Evolutionary conservation across 306 rosid genomes (phyloP), one percentile per base, ranked within the genome.

Genomic region (Cyamopsis tetragonoloba): DNA sequence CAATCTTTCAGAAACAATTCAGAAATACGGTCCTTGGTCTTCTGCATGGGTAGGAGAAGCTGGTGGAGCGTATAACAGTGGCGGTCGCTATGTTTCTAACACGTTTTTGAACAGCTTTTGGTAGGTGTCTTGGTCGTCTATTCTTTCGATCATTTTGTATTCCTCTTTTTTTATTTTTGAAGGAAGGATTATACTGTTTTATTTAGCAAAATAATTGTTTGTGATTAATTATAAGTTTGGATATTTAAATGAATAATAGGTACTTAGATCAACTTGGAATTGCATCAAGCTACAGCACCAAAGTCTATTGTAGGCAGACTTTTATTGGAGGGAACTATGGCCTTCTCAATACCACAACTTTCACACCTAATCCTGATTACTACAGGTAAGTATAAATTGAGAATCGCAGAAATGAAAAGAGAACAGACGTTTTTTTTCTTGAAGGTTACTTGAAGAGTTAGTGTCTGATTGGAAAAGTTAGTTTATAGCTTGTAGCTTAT

Each of bases 181-280:
- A 51, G 4, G 34, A 68, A 30, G 23, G 34, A 41, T 41, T 54
- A 3, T 57, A 22, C 18, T 59, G 6, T 7, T 51, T 28, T 31
- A 48, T 58, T 22, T 43, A 7, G 54, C 27, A 35, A 46, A 63
- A 49, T n/a, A 28, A 30, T 61, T 65, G 11, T 31, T 4, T 15
- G 47, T 77, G 42, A 70, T 69, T 61, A 24, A 48, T 44, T 43
- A 2, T 41, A 57, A 50, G 13, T 63, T 73, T 2, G 47, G 35
- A 57, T 73, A 38, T 71, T 55, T 57, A 20, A 61, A 61, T 56
- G 55, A 42, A 30, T 68, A 28, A 17, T 68, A 93, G 99, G 99
- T 93, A 90, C 89, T 83, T 93, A 64, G 99, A 93, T 85, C 97
- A 93, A 76, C 99, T 93, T 62, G 99, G 97, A 78, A 81, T 93